Base-by-base conservation (phyloP, 352 stramenopile genomes). In the Globisporangium rhizosaccharum region DNA sequence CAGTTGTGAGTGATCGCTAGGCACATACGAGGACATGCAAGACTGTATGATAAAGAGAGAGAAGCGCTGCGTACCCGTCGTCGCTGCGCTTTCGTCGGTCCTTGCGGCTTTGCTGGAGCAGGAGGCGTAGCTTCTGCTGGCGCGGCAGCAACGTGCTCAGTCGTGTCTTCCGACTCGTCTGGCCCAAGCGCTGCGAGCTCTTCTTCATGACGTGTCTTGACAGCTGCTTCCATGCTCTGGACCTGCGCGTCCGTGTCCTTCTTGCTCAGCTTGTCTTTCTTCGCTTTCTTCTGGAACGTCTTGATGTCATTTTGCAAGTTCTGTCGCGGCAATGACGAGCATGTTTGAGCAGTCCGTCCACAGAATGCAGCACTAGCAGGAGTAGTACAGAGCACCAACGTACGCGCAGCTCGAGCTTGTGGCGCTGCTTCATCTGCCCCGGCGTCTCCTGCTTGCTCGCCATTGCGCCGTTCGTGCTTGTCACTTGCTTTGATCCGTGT, bases 321-420 rank as follows among this genome's bases (percentile, higher is more conserved):
- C 84, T 95, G 41, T 23, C 10, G 4, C 57, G 26, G 11, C 53
- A 20, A 12, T 12, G 12, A 14, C 15, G 15, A 46, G 41, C 18
- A n/a, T n/a, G 18, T n/a, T 2, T 6, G 20, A 18, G n/a, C 8
- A 3, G 14, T 49, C 44, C 6, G 6, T 6, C 1, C 10, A 20
- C 10, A 26, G 44, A 14, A 20, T 28, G 44, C n/a, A 49, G n/a
- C n/a, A 10, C 10, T 15, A 49, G n/a, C 11, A 25, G 18, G 3
- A 10, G 17, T 25, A 20, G 23, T 23, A 28, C 14, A n/a, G 39
- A 41, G 7, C 30, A 15, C 11, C 6, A 8, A 8, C 18, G 53
- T 67, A 94, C 85, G 5, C 85, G 78, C 51, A 88, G 60, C 62
- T 94, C 85, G 17, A 94, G 81, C 68, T 94, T 94, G 67, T 94